Conservation (phyloP, 2,329 filamentous ascomycete species). For the Penicillium griseofulvum region DNA sequence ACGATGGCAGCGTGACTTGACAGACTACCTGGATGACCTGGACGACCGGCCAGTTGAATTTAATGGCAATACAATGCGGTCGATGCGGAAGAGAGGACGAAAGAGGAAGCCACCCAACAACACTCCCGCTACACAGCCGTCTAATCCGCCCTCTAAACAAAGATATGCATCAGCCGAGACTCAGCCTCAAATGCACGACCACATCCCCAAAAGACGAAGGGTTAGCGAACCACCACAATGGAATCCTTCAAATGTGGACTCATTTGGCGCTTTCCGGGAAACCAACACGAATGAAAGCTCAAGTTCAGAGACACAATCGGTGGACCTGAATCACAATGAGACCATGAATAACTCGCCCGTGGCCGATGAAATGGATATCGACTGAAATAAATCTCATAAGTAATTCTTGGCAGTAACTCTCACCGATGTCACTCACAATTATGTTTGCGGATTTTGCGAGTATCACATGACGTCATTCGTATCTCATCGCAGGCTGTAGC, state of each 20-base stretch:
- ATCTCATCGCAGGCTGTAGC: conserved; percentile 13
- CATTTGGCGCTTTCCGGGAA: conserved; percentile 19
- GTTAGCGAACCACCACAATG: conserved; percentile 21
- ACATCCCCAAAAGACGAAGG: conserved; percentile 28
- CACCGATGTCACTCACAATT: neutral
- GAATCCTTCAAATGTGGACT: conserved; percentile 2
- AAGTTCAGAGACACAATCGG: conserved; percentile 22
- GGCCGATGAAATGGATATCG: conserved; percentile 36
- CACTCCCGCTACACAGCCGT: conserved; percentile 7
- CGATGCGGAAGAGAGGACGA: conserved; percentile 27
- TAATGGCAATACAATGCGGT: conserved; percentile 4
- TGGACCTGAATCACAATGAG: conserved; percentile 19
- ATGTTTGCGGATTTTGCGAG: neutral
- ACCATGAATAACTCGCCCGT: conserved; percentile 10
- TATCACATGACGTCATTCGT: conserved; percentile 37
- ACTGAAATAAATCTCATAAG: conserved; percentile 18
- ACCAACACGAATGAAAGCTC: conserved; percentile 19
- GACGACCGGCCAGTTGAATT: conserved; percentile 29
- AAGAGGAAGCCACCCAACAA: conserved; percentile 36
- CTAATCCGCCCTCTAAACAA: conserved; percentile 1
- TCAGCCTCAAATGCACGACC: conserved; percentile 9
- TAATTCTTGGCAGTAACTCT: neutral
- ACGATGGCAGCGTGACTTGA: conserved; percentile 34
- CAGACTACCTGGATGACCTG: conserved; percentile 34
- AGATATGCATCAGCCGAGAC: conserved; percentile 11